Evolutionary conservation across 2,329 filamentous ascomycete species (phyloP).

Genomic region (Fusarium nanum): DNA sequence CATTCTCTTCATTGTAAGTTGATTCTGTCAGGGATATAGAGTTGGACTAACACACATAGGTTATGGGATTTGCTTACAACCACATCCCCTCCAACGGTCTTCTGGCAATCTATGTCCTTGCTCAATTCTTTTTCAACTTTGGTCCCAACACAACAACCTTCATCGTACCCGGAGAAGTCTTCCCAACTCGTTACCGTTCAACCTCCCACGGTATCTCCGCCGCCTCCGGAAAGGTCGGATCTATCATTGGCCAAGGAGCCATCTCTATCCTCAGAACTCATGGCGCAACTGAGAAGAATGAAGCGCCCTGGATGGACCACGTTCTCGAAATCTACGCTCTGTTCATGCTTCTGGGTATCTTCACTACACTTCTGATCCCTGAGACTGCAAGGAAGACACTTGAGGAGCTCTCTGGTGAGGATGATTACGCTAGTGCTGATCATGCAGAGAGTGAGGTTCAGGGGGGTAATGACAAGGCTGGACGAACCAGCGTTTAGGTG

Average conservation of each 20-base stretch:
- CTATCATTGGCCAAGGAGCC: conserved; percentile 68
- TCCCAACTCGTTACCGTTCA: conserved; percentile 67
- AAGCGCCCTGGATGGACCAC: conserved; percentile 77
- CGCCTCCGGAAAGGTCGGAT: conserved; percentile 66
- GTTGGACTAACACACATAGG: conserved; percentile 7
- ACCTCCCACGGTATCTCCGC: conserved; percentile 69
- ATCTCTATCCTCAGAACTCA: conserved; percentile 65
- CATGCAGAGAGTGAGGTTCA: conserved; percentile 25
- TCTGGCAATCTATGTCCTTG: conserved; percentile 65
- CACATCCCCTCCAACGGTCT: conserved; percentile 64
- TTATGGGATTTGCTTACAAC: conserved; percentile 73
- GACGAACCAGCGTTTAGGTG: conserved; percentile 32
- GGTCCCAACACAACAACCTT: conserved; percentile 69
- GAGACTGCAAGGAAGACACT: conserved; percentile 81
- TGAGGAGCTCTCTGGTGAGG: conserved; percentile 66
- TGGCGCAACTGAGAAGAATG: conserved; percentile 54
- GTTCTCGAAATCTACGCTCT: conserved; percentile 80
- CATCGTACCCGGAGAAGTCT: conserved; percentile 67
- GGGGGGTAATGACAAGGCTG: conserved; percentile 29
- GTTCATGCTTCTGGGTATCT: conserved; percentile 79
- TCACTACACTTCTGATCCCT: conserved; percentile 76
- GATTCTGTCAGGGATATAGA: accelerated
- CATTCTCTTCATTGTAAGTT: conserved; percentile 63
- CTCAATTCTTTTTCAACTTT: conserved; percentile 71
- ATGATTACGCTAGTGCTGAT: conserved; percentile 46